Evolutionary conservation across 2,329 filamentous ascomycete genomes (phyloP), one percentile per base, ranked within the genome.

Genomic region (Graphilbum ipis-grandicollis): DNA sequence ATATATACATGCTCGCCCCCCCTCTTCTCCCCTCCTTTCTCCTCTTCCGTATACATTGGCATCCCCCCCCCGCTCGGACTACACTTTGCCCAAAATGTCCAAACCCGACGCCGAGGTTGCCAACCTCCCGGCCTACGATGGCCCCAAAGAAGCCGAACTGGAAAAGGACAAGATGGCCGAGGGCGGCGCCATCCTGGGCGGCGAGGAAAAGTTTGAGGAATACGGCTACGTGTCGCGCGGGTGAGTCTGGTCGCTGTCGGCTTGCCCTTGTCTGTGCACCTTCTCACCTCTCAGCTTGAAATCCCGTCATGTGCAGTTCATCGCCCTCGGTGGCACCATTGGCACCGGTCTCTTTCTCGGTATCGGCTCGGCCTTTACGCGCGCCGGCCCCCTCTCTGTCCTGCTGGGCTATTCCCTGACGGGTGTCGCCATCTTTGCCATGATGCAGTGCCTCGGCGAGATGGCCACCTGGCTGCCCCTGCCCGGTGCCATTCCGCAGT

Each of bases 391-490:
- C 21, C 52, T 56, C 12, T 59, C 49, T 13, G 49, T 59, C 28
- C 52, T 60, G 12, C 49, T 68, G 32, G 51, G 59, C 41, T 57
- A 59, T 44, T 57, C 57, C 45, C 45, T 54, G 12, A 57, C 66
- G 39, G 54, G 67, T 35, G 53, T 59, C 33, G 55, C 62, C 31
- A 44, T 66, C 47, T 53, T 66, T 39, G 56, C 55, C 44, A 52
- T 54, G 37, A 54, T 62, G 43, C 43, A 46, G 41, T 42, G 39
- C 47, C 65, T 75, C 38, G 63, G 62, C 17, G 68, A 72, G 52
- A 68, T 77, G 57, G 68, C 71, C 18, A 64, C 72, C 23, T 75
- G 71, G 58, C 62, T 78, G 36, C 68, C 72, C 4, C 52, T 74
- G 43, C 58, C 68, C 21, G 64, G 66, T n/a, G 63, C 63, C 5